Base-by-base conservation (phyloP, 352 stramenopile genomes). In the Globisporangium nagaii region DNA sequence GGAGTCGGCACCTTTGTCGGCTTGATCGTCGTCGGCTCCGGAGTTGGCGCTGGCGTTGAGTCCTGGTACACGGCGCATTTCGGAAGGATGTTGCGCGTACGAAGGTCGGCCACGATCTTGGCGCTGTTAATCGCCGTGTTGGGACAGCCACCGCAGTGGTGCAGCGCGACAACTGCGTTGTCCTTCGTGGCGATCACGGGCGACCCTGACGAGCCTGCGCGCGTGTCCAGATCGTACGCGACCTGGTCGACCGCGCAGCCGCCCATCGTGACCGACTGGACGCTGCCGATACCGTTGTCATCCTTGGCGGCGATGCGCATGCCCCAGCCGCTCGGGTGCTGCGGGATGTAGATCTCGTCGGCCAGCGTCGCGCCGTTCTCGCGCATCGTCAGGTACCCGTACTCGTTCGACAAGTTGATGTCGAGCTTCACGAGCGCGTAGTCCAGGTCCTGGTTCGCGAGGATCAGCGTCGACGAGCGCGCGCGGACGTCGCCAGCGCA, bases 61-160 rank as follows among this genome's bases (percentile, higher is more conserved):
- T 47, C 35, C 6, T 22, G 6, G 42, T 66, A 75, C 9, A 86
- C 58, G 1, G 77, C 73, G 48, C 67, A 68, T 0, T 65, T 65
- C 0, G 77, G 75, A 4, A 89, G 56, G 15, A 86, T 53, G 40
- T 73, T 70, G 13, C 56, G 56, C 2, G 49, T 22, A 12, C 54
- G 75, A 56, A 93, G 60, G 35, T 90, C 65, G 12, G 61, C 61
- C 10, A 88, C 45, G 46, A 93, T 74, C 41, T 79, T 78, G 49
- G 86, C 60, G 39, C 59, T 76, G 58, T 88, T 88, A 49, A 91
- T 79, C 10, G 75, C 79, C 2, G 75, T 86, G 50, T 93, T 93
- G 4, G 73, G 76, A 27, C 82, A 93, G 1, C 79, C 79, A 1
- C 82, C 82, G 44, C 82, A 93, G 56, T 90, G 81, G 52, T 90